Evolutionary conservation across 257 asterid species (phyloP).

Genomic region (Solanum megistacrolobum): DNA sequence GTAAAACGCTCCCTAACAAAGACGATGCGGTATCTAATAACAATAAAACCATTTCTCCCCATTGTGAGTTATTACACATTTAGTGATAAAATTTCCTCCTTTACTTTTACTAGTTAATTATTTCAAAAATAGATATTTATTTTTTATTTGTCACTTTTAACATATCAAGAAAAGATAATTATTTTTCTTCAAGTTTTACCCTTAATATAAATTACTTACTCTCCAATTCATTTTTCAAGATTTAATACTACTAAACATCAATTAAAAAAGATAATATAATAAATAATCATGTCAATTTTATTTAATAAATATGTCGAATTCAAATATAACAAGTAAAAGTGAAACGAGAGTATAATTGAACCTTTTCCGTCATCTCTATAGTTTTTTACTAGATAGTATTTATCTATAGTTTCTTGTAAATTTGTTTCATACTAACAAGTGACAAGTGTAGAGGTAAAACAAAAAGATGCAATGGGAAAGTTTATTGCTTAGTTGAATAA

Average conservation of each 20-base stretch:
- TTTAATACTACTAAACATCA: no score
- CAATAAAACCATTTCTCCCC: background rate
- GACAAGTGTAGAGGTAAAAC: background rate
- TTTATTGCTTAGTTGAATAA: background rate
- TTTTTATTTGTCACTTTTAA: no score
- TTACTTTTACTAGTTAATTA: no score
- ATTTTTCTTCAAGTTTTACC: no score
- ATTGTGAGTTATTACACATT: background rate
- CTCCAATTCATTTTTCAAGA: background rate
- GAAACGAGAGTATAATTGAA: no score
- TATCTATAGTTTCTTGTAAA: background rate
- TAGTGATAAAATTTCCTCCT: background rate
- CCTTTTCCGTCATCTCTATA: background rate
- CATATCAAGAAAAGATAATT: no score
- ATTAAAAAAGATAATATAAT: no score
- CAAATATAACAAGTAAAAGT: no score
- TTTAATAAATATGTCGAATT: no score
- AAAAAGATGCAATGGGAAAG: background rate
- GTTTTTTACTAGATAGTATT: background rate
- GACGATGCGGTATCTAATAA: fast-evolving
- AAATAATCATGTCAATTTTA: no score
- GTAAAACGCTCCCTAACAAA: fast-evolving
- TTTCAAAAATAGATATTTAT: no score
- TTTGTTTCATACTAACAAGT: background rate
- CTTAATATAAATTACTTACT: no score